These are phyloP conservation scores for Graphiopsis chlorocephala DNA, from an alignment of 2,329 filamentous ascomycete species.

Conservation along the genomic window DNA sequence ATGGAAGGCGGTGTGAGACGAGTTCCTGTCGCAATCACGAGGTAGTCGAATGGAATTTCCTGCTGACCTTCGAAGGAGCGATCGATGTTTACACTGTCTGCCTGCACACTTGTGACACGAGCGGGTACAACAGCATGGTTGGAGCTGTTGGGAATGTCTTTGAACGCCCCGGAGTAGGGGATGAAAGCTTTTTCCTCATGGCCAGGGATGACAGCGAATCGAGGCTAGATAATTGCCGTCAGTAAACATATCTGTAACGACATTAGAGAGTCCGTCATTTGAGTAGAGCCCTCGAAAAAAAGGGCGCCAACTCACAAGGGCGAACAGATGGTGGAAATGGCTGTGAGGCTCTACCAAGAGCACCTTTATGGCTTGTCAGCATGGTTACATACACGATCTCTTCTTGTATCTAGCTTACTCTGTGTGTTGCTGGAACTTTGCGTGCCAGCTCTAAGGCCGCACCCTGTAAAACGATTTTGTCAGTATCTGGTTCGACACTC, in stretches of 20 bases:
- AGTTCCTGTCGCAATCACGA: slow-evolving; percentile 22
- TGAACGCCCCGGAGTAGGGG: slow-evolving; percentile 22
- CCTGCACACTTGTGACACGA: slow-evolving; percentile 20
- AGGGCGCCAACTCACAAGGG: slow-evolving; percentile 21
- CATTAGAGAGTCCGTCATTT: background rate
- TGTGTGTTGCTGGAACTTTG: background rate
- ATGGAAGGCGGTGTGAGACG: background rate
- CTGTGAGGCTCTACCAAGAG: slow-evolving; percentile 23
- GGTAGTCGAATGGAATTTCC: slow-evolving; percentile 23
- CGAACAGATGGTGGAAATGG: slow-evolving; percentile 25
- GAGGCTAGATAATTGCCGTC: slow-evolving; percentile 16
- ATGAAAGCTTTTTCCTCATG: slow-evolving; percentile 26
- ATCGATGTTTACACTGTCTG: slow-evolving; percentile 19
- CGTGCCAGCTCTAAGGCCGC: background rate
- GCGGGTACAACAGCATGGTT: slow-evolving; percentile 19
- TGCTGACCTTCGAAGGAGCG: slow-evolving; percentile 19
- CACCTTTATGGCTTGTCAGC: slow-evolving; percentile 19
- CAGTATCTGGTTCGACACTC: background rate
- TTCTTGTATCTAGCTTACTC: background rate
- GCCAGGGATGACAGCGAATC: slow-evolving; percentile 22
- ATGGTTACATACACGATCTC: background rate
- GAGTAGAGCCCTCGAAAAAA: background rate
- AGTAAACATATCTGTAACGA: background rate
- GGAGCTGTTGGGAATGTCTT: background rate
- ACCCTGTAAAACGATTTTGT: background rate